Base-by-base conservation (phyloP, 1,284 basidiomycete species). In the Pseudozyma pruni region DNA sequence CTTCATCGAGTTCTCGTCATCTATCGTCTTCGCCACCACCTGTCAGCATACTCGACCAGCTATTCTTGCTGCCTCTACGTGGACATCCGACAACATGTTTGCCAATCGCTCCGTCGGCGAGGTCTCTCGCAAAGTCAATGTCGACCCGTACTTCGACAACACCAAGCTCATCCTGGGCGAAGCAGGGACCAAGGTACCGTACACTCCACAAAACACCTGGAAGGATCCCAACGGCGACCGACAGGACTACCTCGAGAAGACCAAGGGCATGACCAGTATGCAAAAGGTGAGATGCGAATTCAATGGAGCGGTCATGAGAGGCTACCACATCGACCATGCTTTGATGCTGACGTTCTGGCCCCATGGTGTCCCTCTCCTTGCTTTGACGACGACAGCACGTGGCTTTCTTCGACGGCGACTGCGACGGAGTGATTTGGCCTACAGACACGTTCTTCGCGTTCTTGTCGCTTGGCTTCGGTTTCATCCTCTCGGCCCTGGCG, bases 341-440 rank as follows among this genome's bases (percentile, higher is more conserved):
- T 23, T 8, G 14, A 16, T 20, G 20, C 10, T 11, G 23, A 20
- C 8, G 8, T 45, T 10, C 20, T 44, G 34, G 50, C 22, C 5
- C n/a, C n/a, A n/a, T 10, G 23, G 13, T 37, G 17, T 32, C 31
- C 10, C 17, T 19, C 19, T 27, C 11, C 38, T 20, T 33, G 9
- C 23, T 23, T 32, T 47, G 27, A 10, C 1, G 25, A n/a, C 4
- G 16, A 33, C 48, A 71, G 38, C 86, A 87, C 63, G 83, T 85
- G 67, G 83, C 83, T n/a, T 87, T 86, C 80, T 87, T 86, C 60
- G 86, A 87, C 78, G 72, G 68, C 19, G 86, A 76, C 41, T 74
- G 67, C 27, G 86, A 87, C 72, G 87, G 86, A n/a, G 78, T 87
- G 34, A 86, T 87, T 53, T 87, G 86, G 85, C 86, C 86, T 3